A percentile compares a stretch with the other conserved stretches of the same genome.
Conservation (phyloP, 2,329 filamentous ascomycete species). For the Hansfordia pulvinata region DNA sequence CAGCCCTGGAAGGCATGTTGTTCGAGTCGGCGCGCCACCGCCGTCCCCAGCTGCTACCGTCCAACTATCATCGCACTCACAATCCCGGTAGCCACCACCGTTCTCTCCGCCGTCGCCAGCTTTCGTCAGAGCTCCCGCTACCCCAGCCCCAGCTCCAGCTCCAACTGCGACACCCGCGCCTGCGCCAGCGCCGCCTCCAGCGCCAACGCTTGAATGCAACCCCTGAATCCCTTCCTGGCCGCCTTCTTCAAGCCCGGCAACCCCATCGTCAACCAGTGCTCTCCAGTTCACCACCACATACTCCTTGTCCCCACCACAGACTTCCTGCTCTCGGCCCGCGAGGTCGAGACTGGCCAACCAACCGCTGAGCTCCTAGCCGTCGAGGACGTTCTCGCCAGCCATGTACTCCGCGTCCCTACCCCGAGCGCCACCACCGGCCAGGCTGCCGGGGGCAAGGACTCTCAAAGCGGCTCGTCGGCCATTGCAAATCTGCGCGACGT, state of each 20-base stretch:
- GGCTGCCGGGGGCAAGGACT: slow-evolving; percentile 47
- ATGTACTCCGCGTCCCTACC: slow-evolving; percentile 75
- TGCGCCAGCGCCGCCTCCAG: too few species aligned
- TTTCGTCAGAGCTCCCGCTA: too few species aligned
- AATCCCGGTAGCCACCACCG: too few species aligned
- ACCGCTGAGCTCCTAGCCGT: slow-evolving; percentile 73
- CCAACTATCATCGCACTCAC: too few species aligned
- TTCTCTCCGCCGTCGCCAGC: too few species aligned
- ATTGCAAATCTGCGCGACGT: slow-evolving; percentile 64
- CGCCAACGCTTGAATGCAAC: slow-evolving; percentile 82
- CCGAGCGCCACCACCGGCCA: slow-evolving; percentile 29
- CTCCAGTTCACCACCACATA: slow-evolving; percentile 81
- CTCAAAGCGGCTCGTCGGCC: too few species aligned
- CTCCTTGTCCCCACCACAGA: slow-evolving; percentile 90
- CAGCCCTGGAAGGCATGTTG: too few species aligned
- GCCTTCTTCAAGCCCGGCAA: slow-evolving; percentile 84
- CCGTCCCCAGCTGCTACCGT: too few species aligned
- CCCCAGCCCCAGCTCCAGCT: too few species aligned
- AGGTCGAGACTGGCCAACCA: slow-evolving; percentile 67
- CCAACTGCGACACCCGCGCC: too few species aligned
- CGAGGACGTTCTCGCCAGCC: slow-evolving; percentile 92
- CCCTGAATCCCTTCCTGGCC: slow-evolving; percentile 95
- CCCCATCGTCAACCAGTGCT: slow-evolving; percentile 81
- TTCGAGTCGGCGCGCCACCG: too few species aligned
- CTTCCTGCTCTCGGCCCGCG: slow-evolving; percentile 74